Evolutionary conservation across 768 basidiomycete genomes (phyloP).

Genomic region (Amanita thiersii): DNA sequence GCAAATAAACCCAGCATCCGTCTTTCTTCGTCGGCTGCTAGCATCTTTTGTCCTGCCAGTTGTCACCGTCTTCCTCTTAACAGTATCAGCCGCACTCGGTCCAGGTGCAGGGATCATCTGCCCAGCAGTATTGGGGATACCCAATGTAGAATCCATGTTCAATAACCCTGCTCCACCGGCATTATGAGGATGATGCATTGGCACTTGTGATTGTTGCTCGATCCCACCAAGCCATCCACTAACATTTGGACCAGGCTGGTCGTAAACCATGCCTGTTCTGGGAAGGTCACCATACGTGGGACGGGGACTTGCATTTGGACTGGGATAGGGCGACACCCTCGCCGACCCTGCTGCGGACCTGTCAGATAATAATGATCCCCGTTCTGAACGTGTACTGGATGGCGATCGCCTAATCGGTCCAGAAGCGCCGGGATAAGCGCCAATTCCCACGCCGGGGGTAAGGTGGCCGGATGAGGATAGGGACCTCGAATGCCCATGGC

Average conservation of each 20-base stretch:
- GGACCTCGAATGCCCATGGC: slow-evolving; percentile 1
- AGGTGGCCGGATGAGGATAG: slow-evolving; percentile 2
- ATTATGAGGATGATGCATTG: background rate
- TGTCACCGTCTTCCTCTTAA: slow-evolving; percentile 75
- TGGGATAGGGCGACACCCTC: slow-evolving; percentile 58
- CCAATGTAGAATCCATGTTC: background rate
- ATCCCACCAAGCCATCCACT: slow-evolving; percentile 1
- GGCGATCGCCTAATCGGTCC: slow-evolving; percentile 34
- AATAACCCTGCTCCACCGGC: background rate
- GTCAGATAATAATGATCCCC: slow-evolving; percentile 27
- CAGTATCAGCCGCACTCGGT: background rate
- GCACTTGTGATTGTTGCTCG: background rate
- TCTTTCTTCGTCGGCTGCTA: slow-evolving; percentile 76
- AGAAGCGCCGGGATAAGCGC: slow-evolving; percentile 5
- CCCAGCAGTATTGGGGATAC: background rate
- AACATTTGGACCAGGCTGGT: slow-evolving; percentile 8
- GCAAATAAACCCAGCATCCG: slow-evolving; percentile 81
- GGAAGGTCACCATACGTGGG: slow-evolving; percentile 45
- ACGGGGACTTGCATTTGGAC: slow-evolving; percentile 58
- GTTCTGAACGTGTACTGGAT: slow-evolving; percentile 31
- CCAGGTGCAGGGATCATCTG: background rate
- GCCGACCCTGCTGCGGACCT: slow-evolving; percentile 9
- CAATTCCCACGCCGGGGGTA: slow-evolving; percentile 3
- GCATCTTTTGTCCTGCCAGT: slow-evolving; percentile 86
- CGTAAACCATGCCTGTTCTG: slow-evolving; percentile 17